These are phyloP conservation scores for Penicillium paxilli DNA, from an alignment of 495 filamentous ascomycete species.

Conservation along the genomic window DNA sequence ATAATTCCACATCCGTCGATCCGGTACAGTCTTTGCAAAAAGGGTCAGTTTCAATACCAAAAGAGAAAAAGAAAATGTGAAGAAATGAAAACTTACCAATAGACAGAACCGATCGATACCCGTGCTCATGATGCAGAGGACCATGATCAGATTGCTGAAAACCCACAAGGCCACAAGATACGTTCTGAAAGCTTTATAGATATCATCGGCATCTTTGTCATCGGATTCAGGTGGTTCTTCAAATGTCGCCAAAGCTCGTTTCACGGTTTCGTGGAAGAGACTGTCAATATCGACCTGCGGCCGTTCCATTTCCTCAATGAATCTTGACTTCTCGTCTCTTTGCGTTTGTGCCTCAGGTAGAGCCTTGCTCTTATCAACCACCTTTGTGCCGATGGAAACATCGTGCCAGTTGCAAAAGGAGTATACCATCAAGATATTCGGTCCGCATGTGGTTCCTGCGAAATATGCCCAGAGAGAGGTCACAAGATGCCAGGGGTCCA, in stretches of 20 bases:
- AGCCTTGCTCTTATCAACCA: conserved; percentile 88
- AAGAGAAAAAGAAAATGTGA: neutral
- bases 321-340: conserved; percentile 77
- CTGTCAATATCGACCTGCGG: conserved; percentile 92
- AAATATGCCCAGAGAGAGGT: conserved; percentile 79
- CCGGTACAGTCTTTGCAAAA: conserved; percentile 1
- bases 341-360: conserved; percentile 81
- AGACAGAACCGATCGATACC: conserved; percentile 72
- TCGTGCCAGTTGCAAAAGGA: conserved; percentile 99
- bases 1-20: conserved; percentile 7
- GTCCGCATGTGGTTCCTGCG: conserved; percentile 60
- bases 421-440: conserved; percentile 96
- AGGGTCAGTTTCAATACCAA: neutral
- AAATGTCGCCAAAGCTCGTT: conserved; percentile 70
- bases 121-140: conserved; percentile 78
- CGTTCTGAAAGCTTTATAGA: conserved; percentile 93
- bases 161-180: conserved; percentile 81
- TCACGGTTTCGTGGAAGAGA: conserved; percentile 86
- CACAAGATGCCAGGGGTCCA: conserved; percentile 99
- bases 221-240: conserved; percentile 56
- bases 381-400: conserved; percentile 97
- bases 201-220: conserved; percentile 68
- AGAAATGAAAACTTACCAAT: conserved; percentile 55
- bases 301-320: conserved; percentile 86
- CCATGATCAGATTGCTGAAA: conserved; percentile 79